Evolutionary conservation across 371 early-diverging fungal genomes (phyloP), one percentile per base, ranked within the genome.

Genomic region (Syncephalastrum monosporum): DNA sequence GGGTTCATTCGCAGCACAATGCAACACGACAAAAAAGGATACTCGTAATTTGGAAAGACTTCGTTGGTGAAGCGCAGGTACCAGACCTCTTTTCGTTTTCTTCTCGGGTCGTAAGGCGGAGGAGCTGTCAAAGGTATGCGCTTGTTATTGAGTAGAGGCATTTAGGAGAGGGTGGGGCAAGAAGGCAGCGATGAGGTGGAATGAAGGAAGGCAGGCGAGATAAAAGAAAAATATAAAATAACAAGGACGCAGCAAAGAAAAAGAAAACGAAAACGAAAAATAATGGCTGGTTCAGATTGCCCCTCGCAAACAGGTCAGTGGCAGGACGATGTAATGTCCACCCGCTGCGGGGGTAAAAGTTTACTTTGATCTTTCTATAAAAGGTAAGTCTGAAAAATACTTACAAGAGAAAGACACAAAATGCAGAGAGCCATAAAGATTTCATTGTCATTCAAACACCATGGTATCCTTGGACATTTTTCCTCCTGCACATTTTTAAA

Each of bases 31-130:
- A 29, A 55, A 65, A 63, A 68, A 64, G 69, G 77, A 76, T 85
- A 91, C 93, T 91, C 90, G 73, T 95, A 95, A 60, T 72, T 84
- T 25, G 82, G 74, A 56, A 94, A 93, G 50, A 90, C 79, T 75
- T 95, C 96, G 53, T 90, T 90, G 2, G 95, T 94, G 67, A 81
- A 89, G n/a, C 84, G 74, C 64, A 94, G 82, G 71, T 88, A 81
- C 82, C 83, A 94, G 12, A 92, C 92, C 65, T 75, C 74, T 53
- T 75, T 73, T 42, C 71, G 64, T 55, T 70, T 66, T 25, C 67
- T 59, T 56, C 73, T 75, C 42, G 67, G 49, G 55, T 78, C 75
- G 56, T 63, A 73, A 16, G 69, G 64, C 46, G 71, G 64, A 27
- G 69, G 66, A 33, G 69, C 29, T 33, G 67, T 47, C 6, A 65